phyloP scores from a whole-genome alignment of 352 stramenopile species.

The Phytophthora pinifolia region DNA sequence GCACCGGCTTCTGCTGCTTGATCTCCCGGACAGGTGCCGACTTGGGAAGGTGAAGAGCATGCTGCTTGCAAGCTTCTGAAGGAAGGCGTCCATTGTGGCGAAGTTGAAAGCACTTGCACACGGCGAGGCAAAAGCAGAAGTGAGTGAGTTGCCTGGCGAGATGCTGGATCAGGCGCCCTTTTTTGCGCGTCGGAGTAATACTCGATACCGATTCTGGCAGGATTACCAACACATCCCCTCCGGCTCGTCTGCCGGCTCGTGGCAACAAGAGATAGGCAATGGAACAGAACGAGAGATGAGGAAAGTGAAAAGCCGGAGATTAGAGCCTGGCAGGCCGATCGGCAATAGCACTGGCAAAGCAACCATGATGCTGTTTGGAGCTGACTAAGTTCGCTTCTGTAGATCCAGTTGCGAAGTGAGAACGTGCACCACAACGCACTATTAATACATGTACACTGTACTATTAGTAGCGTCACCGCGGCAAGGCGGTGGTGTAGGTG shows the following conservation, averaged over 20 bases:
- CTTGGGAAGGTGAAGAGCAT: constrained; percentile 34
- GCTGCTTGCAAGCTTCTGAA: constrained; percentile 36
- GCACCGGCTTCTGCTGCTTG: constrained; percentile 30
- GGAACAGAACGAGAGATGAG: constrained; percentile 15
- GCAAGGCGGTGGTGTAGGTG: too few species aligned
- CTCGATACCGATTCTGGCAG: constrained; percentile 21
- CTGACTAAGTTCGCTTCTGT: too few species aligned
- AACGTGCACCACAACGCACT: too few species aligned
- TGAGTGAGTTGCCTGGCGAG: constrained; percentile 17
- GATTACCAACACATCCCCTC: constrained; percentile 33
- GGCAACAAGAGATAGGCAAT: constrained; percentile 15
- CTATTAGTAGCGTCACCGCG: too few species aligned
- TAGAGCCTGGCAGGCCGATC: constrained; percentile 14
- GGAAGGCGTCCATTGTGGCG: constrained; percentile 46
- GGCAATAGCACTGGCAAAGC: constrained; percentile 12
- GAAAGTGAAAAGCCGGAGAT: constrained; percentile 12
- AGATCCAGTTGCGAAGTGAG: too few species aligned
- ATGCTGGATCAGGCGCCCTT: constrained; percentile 9
- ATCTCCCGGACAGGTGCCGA: constrained; percentile 16
- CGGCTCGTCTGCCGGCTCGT: constrained; percentile 34
- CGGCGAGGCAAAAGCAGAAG: constrained; percentile 43
- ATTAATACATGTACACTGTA: too few species aligned
- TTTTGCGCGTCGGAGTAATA: constrained; percentile 30
- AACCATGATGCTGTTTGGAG: constrained; percentile 1
- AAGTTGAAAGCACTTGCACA: constrained; percentile 13